phyloP scores from a whole-genome alignment of 2,329 filamentous ascomycete genomes.

The Beauveria varroae region DNA sequence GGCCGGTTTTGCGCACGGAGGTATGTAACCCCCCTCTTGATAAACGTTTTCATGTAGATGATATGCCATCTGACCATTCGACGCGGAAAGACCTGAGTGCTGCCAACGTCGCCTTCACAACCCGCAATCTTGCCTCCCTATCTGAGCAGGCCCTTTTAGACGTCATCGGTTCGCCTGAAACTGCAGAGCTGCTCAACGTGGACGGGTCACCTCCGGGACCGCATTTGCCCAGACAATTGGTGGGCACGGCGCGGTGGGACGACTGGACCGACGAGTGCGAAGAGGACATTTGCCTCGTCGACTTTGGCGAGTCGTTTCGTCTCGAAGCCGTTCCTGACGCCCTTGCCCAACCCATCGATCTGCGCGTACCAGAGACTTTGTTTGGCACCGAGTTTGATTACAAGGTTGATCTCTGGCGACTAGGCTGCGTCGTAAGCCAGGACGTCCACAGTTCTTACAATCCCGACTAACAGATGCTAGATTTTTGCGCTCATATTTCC shows the following conservation, averaged over 20 bases:
- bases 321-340: no score
- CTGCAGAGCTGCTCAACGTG: background rate
- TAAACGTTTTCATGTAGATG: slow-evolving; percentile 4
- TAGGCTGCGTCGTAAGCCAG: no score
- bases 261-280: background rate
- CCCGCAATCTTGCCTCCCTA: background rate
- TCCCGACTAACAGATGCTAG: no score
- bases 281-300: background rate
- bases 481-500: no score
- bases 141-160: background rate
- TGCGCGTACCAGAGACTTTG: no score
- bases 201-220: background rate
- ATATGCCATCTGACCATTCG: slow-evolving; percentile 8
- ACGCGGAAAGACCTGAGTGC: background rate
- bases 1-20: slow-evolving; percentile 23
- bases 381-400: no score
- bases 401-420: no score
- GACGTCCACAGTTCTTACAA: no score
- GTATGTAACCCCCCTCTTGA: slow-evolving; percentile 11
- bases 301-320: no score
- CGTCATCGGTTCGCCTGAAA: background rate
- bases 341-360: no score
- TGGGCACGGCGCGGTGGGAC: background rate
- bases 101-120: background rate
- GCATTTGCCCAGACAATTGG: background rate